Conservation (phyloP, 2,329 filamentous ascomycete genomes). For the Penicillium sp. region DNA sequence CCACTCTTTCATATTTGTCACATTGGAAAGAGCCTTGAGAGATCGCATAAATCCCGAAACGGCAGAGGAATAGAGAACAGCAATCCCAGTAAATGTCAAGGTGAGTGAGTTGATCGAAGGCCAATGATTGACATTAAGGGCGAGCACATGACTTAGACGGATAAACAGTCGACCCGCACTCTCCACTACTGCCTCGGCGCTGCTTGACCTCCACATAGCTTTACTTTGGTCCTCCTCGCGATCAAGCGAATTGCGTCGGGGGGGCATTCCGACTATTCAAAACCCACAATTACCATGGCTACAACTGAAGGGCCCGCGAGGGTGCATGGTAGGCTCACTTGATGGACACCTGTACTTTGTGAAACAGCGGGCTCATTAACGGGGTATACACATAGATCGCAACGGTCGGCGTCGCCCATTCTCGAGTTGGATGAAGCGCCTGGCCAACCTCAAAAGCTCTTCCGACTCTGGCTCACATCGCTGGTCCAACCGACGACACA, state of each 20-base stretch:
- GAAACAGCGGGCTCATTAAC: constrained; percentile 16
- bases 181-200: constrained; percentile 21
- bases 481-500: constrained; percentile 45
- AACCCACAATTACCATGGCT: constrained; percentile 32
- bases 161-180: constrained; percentile 30
- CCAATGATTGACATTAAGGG: constrained; percentile 22
- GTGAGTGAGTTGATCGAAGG: not conserved
- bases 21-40: not conserved
- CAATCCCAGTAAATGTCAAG: not conserved
- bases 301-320: constrained; percentile 43
- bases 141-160: constrained; percentile 30
- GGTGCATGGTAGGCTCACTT: constrained; percentile 49
- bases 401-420: constrained; percentile 81
- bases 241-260: constrained; percentile 10
- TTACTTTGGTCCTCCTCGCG: constrained; percentile 13
- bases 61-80: not conserved
- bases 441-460: constrained; percentile 81
- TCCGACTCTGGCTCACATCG: constrained; percentile 56
- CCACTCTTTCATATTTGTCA: constrained; percentile 13
- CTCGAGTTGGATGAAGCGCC: constrained; percentile 89
- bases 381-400: constrained; percentile 59
- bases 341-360: constrained; percentile 8
- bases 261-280: constrained; percentile 4
- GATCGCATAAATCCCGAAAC: too few relatives aligned
- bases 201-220: not conserved